These are phyloP conservation scores for Pichia nakasei DNA, from an alignment of 805 yeast species.

Conservation along the genomic window DNA sequence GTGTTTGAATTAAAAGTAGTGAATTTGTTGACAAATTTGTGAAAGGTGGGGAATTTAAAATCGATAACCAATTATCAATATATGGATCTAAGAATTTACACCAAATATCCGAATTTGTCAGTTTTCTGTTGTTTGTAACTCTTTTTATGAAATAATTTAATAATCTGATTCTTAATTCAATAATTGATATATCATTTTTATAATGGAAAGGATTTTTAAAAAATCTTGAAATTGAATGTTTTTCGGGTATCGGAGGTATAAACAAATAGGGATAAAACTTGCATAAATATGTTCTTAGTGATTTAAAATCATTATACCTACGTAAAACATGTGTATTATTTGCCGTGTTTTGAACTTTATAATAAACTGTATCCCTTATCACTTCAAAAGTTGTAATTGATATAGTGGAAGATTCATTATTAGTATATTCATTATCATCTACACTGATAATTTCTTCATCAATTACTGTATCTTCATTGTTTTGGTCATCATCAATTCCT, in stretches of 20 bases:
- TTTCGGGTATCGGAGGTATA: slow-evolving; percentile 93
- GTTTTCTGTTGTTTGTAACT: slow-evolving; percentile 27
- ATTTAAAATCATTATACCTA: slow-evolving; percentile 87
- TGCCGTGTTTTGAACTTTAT: slow-evolving; percentile 17
- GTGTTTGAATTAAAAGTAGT: slow-evolving; percentile 40
- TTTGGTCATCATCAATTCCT: not conserved
- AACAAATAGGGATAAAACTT: slow-evolving; percentile 78
- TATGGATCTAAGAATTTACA: slow-evolving; percentile 43
- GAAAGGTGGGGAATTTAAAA: slow-evolving; percentile 28
- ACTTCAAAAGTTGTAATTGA: slow-evolving; percentile 16
- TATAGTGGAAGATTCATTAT: slow-evolving; percentile 2
- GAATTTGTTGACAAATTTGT: slow-evolving; percentile 39
- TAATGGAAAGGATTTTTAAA: slow-evolving; percentile 26
- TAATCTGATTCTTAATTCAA: slow-evolving; percentile 41
- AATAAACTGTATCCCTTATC: slow-evolving; percentile 24
- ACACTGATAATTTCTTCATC: not conserved
- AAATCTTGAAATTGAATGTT: slow-evolving; percentile 43
- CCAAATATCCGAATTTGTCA: slow-evolving; percentile 31
- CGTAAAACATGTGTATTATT: slow-evolving; percentile 37
- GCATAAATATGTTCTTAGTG: slow-evolving; percentile 59
- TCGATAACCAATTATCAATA: slow-evolving; percentile 43
- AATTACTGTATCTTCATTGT: not conserved
- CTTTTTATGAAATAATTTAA: slow-evolving; percentile 36
- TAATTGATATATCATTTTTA: slow-evolving; percentile 24
- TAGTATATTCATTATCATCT: not conserved